Percentiles rank a stretch among this genome's conserved stretches.
phyloP scores from a whole-genome alignment of 1,284 basidiomycete genomes.

The Moesziomyces globuligerus region DNA sequence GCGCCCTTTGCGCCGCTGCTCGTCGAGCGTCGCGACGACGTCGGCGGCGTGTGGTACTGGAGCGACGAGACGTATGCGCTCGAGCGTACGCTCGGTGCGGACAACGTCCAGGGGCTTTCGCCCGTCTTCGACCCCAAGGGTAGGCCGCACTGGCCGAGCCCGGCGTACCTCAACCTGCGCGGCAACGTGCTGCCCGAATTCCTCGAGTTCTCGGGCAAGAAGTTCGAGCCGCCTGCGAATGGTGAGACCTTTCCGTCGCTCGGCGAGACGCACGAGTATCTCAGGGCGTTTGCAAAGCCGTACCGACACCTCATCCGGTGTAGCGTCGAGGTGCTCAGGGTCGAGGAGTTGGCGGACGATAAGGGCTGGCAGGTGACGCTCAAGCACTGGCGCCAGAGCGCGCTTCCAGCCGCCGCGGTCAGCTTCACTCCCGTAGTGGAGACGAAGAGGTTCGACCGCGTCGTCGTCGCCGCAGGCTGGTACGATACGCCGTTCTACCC shows the following conservation, averaged over 20 bases:
- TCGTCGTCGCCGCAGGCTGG: constrained; percentile 56
- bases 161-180: constrained; percentile 55
- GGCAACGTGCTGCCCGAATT: constrained; percentile 62
- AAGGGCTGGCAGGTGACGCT: constrained; percentile 39
- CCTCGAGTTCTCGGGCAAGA: constrained; percentile 46
- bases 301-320: constrained; percentile 24
- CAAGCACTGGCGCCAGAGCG: constrained; percentile 27
- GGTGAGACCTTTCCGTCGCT: constrained; percentile 54
- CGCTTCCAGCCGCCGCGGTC: neutral
- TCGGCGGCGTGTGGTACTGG: constrained; percentile 63
- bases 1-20: constrained; percentile 41
- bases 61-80: constrained; percentile 34
- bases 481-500: constrained; percentile 58
- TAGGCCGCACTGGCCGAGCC: constrained; percentile 53
- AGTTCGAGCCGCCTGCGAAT: constrained; percentile 39
- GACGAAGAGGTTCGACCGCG: constrained; percentile 31
- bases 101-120: constrained; percentile 24
- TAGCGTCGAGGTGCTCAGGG: constrained; percentile 47
- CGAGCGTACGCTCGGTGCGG: constrained; percentile 25
- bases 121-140: constrained; percentile 34
- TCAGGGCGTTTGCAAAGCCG: constrained; percentile 38
- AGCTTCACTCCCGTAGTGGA: constrained; percentile 19
- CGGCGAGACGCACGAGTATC: constrained; percentile 52
- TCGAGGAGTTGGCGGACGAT: constrained; percentile 42
- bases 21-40: constrained; percentile 49